Evolutionary conservation across 495 filamentous ascomycete species (phyloP).

Genomic region (Tuber melanosporum): DNA sequence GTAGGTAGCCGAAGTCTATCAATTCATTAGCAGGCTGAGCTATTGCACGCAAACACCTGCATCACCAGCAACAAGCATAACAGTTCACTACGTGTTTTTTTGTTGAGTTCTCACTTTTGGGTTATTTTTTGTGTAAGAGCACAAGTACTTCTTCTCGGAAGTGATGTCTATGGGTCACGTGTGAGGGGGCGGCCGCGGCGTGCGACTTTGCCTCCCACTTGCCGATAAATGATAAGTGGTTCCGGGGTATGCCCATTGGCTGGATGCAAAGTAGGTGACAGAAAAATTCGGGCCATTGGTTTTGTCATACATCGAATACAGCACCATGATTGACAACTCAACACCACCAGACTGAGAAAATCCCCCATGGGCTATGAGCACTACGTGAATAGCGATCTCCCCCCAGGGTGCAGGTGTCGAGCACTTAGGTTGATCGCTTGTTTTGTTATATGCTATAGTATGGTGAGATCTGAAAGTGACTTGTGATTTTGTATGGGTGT

Average conservation of each 20-base stretch:
- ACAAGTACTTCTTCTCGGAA: neutral
- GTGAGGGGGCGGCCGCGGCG: neutral
- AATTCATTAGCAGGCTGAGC: neutral
- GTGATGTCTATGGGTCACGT: neutral
- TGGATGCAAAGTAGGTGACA: neutral
- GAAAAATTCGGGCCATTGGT: neutral
- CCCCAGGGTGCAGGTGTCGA: neutral
- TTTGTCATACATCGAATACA: neutral
- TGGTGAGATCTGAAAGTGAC: neutral
- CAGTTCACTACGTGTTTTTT: neutral
- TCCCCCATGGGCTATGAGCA: neutral
- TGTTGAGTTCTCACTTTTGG: neutral
- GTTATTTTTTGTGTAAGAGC: neutral
- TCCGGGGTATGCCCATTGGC: neutral
- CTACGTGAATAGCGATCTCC: neutral
- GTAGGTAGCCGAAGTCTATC: conserved; percentile 1
- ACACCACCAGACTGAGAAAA: neutral
- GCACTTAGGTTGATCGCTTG: neutral
- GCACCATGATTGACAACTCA: neutral
- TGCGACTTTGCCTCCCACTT: neutral
- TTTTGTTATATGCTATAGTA: neutral
- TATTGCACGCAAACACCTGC: neutral
- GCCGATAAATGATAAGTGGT: neutral
- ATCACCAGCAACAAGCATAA: neutral
- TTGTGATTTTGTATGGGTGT: neutral